Conservation (phyloP, 768 basidiomycete genomes). For the Pleurotus pulmonarius region DNA sequence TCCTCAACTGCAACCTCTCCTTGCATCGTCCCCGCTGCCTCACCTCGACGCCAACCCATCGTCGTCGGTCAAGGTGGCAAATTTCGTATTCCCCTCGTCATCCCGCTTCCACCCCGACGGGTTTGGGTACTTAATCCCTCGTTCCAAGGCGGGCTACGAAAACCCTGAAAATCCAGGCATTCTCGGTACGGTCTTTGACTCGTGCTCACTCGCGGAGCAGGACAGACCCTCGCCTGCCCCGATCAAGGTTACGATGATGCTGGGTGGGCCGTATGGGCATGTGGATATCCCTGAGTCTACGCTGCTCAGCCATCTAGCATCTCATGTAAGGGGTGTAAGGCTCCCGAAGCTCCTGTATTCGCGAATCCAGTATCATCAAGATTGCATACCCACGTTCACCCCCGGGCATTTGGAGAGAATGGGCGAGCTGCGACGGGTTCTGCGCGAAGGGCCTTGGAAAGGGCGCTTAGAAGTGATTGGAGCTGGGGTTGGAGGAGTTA, state of each 20-base stretch:
- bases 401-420: constrained; percentile 75
- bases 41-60: constrained; percentile 66
- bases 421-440: constrained; percentile 44
- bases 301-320: constrained; percentile 33
- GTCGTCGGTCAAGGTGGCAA: constrained; percentile 85
- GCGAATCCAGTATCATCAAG: constrained; percentile 47
- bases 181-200: constrained; percentile 90
- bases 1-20: constrained; percentile 40
- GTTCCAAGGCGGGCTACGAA: constrained; percentile 57
- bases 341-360: constrained; percentile 57
- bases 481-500: constrained; percentile 85
- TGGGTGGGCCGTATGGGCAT: constrained; percentile 70
- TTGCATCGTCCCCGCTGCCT: constrained; percentile 42
- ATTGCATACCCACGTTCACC: constrained; percentile 76
- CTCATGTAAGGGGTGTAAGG: constrained; percentile 35
- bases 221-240: constrained; percentile 15
- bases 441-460: constrained; percentile 39
- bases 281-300: constrained; percentile 16
- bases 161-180: constrained; percentile 38
- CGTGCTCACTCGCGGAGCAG: constrained; percentile 65
- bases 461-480: constrained; percentile 64
- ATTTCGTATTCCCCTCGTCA: constrained; percentile 71
- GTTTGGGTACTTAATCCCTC: constrained; percentile 93
- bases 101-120: constrained; percentile 71
- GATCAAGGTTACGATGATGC: constrained; percentile 87